These are phyloP conservation scores for Spatholobus suberectus DNA, from an alignment of 306 rosid genomes.

Conservation along the genomic window DNA sequence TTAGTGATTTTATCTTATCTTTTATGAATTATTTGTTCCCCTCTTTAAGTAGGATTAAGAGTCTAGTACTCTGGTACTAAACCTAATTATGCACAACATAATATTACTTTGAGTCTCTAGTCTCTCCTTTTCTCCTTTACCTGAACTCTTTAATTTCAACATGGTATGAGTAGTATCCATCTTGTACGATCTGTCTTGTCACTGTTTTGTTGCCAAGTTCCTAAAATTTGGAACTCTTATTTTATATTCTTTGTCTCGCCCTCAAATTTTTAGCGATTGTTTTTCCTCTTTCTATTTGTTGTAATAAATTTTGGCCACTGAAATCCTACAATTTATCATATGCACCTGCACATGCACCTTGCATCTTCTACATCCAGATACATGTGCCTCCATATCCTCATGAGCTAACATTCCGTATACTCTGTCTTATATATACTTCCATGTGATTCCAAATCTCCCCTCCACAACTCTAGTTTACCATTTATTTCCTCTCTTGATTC, in stretches of 20 bases:
- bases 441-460: neutral
- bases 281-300: neutral
- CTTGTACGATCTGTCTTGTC: neutral
- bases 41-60: too few relatives aligned
- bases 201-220: neutral
- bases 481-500: neutral
- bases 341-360: neutral
- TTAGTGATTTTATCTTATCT: too few relatives aligned
- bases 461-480: neutral
- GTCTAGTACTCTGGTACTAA: too few relatives aligned
- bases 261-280: neutral
- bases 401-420: neutral
- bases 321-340: neutral
- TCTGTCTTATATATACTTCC: neutral
- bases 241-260: neutral
- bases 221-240: neutral
- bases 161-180: neutral
- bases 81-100: neutral
- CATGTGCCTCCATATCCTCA: neutral
- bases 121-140: neutral
- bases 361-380: neutral
- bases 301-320: neutral
- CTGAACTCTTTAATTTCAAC: neutral
- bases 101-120: neutral
- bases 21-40: too few relatives aligned